These are phyloP conservation scores for Podospora conica DNA, from an alignment of 495 filamentous ascomycete species.

Conservation along the genomic window DNA sequence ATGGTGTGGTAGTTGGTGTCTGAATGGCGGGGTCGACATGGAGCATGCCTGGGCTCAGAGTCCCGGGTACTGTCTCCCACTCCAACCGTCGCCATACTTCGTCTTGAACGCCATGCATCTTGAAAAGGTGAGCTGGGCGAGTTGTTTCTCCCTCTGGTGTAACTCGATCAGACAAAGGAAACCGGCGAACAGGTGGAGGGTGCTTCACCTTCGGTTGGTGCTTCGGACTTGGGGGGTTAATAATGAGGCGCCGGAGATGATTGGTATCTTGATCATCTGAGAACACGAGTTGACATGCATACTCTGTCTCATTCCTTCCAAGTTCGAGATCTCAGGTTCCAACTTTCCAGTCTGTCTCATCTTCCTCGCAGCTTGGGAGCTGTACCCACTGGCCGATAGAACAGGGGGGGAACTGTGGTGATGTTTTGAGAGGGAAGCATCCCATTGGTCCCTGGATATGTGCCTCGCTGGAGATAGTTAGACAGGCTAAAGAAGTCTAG, in stretches of 20 bases:
- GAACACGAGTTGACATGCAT: neutral
- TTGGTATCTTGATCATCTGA: neutral
- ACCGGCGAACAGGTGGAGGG: neutral
- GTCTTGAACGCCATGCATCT: neutral
- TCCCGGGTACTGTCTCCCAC: neutral
- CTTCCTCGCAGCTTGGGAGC: neutral
- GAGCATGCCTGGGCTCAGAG: neutral
- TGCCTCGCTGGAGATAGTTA: neutral
- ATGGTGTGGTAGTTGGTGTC: too few species aligned
- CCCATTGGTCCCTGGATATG: neutral
- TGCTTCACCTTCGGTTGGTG: neutral
- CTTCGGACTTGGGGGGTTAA: neutral
- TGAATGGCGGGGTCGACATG: too few species aligned
- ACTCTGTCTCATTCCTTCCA: neutral
- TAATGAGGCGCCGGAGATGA: neutral
- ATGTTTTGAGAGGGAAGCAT: neutral
- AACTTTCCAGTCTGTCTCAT: neutral
- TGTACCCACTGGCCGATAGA: neutral
- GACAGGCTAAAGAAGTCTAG: neutral
- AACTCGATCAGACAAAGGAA: neutral
- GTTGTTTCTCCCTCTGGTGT: neutral
- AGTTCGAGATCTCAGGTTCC: neutral
- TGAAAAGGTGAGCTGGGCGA: neutral
- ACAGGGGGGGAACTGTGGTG: neutral
- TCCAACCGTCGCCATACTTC: neutral